Evolutionary conservation across 2,329 filamentous ascomycete species (phyloP).

Genomic region (Colletotrichum sp.): DNA sequence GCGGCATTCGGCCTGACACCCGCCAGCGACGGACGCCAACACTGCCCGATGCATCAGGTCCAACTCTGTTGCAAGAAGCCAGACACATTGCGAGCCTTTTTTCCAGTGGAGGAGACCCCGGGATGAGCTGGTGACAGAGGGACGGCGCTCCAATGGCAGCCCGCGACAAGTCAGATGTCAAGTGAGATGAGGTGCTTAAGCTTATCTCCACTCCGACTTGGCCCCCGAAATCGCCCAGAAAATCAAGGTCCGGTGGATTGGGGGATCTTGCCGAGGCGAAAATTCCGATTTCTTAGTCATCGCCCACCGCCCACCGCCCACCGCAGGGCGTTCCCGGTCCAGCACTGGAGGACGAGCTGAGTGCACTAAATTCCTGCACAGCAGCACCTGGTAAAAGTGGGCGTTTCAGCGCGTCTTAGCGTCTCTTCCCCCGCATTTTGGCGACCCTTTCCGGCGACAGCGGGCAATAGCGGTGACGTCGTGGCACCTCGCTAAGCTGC

Average conservation of each 20-base stretch:
- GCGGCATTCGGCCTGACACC: not conserved
- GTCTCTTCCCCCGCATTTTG: slow-evolving; percentile 18
- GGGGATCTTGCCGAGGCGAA: slow-evolving; percentile 4
- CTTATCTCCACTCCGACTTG: slow-evolving; percentile 11
- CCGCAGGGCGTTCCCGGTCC: no score
- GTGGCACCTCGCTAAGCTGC: slow-evolving; percentile 4
- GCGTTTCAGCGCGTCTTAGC: slow-evolving; percentile 11
- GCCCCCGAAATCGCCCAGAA: slow-evolving; percentile 3
- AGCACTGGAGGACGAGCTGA: not conserved
- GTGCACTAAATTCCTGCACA: not conserved
- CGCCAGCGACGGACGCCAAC: not conserved
- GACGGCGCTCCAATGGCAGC: not conserved
- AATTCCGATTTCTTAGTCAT: not conserved
- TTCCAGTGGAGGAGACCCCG: not conserved
- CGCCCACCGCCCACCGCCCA: not conserved
- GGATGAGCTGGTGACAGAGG: not conserved
- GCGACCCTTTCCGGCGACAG: not conserved
- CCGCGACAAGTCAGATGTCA: slow-evolving; percentile 7
- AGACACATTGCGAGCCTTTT: not conserved
- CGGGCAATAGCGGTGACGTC: slow-evolving; percentile 5
- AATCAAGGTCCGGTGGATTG: not conserved
- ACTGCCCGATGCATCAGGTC: not conserved
- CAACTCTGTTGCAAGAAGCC: not conserved
- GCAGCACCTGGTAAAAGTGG: not conserved
- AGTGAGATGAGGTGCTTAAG: slow-evolving; percentile 10